A percentile compares a stretch with the other conserved stretches of the same genome.
These are phyloP conservation scores for Pontederia paniculata DNA, from an alignment of 176 grass and related monocot genomes.

Conservation along the genomic window DNA sequence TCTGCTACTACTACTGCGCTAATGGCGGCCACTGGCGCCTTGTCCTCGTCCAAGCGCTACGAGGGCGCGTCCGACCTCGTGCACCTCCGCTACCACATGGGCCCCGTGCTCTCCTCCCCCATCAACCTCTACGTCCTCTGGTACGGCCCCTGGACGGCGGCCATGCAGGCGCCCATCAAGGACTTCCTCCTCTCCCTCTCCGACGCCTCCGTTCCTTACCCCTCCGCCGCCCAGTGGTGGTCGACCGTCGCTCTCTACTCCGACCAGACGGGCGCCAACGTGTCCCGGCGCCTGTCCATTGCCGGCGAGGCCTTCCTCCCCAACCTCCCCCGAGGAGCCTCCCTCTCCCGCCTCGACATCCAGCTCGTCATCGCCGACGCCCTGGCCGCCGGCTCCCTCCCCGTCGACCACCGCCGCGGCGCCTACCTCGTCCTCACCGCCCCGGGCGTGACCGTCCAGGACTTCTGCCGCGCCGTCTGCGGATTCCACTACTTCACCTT, in stretches of 20 bases:
- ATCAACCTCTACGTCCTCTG: slow-evolving; percentile 84
- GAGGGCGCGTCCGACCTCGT: slow-evolving; percentile 21
- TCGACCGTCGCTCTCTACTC: slow-evolving; percentile 78
- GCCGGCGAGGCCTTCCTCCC: slow-evolving; percentile 51
- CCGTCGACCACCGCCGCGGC: slow-evolving; percentile 46
- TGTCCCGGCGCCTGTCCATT: slow-evolving; percentile 22
- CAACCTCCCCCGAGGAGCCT: slow-evolving; percentile 38
- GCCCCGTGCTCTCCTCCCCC: slow-evolving; percentile 57
- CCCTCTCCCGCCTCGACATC: slow-evolving; percentile 49
- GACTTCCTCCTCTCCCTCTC: slow-evolving; percentile 79
- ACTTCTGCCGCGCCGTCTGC: slow-evolving; percentile 76
- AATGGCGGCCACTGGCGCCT: too few species aligned
- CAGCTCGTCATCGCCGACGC: slow-evolving; percentile 65
- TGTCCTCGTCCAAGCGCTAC: slow-evolving; percentile 7
- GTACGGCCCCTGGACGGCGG: slow-evolving; percentile 60
- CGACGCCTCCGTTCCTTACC: slow-evolving; percentile 4
- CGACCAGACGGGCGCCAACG: slow-evolving; percentile 79
- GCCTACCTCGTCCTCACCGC: slow-evolving; percentile 83
- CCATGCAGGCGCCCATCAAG: slow-evolving; percentile 52
- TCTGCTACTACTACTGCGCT: too few species aligned
- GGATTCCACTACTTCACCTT: slow-evolving; percentile 99
- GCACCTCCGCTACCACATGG: slow-evolving; percentile 73
- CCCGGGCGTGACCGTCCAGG: slow-evolving; percentile 46
- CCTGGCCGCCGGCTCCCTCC: slow-evolving; percentile 45
- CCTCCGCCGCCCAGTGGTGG: slow-evolving; percentile 75